Percentiles rank a stretch among this genome's conserved stretches.
Conservation (phyloP, 306 rosid species). For the Castanea crenata region DNA sequence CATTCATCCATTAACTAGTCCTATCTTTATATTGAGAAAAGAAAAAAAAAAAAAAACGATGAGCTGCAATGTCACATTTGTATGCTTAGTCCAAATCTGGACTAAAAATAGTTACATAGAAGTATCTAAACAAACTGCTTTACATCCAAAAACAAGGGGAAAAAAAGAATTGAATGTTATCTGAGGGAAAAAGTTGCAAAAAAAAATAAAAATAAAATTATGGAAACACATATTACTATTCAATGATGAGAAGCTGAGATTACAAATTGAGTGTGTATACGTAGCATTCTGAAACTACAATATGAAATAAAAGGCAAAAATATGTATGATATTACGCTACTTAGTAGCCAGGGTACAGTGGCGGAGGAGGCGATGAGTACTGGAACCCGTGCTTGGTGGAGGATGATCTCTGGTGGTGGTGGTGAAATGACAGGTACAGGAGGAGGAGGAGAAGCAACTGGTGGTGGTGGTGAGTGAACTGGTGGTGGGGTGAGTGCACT, state of each 20-base stretch:
- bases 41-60: too few relatives aligned
- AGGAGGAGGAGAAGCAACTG: neutral
- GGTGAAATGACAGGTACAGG: neutral
- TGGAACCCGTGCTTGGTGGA: constrained; percentile 45
- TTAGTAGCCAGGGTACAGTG: constrained; percentile 51
- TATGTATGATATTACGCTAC: constrained; percentile 9
- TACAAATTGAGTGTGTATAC: neutral
- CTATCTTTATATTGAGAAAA: too few relatives aligned
- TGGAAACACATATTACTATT: neutral
- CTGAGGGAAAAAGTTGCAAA: neutral
- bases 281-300: neutral
- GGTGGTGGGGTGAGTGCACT: constrained; percentile 20
- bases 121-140: too few relatives aligned
- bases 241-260: neutral
- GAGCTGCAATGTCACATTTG: too few relatives aligned
- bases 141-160: neutral
- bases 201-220: neutral
- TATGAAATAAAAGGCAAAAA: neutral
- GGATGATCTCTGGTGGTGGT: constrained; percentile 16
- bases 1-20: too few relatives aligned
- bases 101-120: too few relatives aligned
- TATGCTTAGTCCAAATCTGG: too few relatives aligned
- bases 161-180: neutral
- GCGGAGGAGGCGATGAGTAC: constrained; percentile 72
- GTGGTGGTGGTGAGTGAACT: neutral